Evolutionary conservation across 805 yeast species (phyloP).

Genomic region (Saccharomycopsis sp.): DNA sequence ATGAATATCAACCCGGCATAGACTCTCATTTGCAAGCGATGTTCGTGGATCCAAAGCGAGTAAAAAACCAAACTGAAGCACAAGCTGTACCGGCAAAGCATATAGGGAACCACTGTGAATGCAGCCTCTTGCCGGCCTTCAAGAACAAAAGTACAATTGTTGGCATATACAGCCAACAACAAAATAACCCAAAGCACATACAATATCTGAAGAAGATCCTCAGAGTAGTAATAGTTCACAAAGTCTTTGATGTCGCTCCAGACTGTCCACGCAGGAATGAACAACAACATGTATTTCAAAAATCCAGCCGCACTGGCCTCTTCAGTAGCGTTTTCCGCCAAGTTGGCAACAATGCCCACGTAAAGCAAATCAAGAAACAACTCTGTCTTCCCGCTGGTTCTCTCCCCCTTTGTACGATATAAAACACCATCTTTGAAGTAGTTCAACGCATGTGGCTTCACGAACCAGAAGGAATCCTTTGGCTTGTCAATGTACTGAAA

Average conservation of each 20-base stretch:
- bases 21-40: constrained; percentile 40
- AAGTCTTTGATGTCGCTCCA: constrained; percentile 60
- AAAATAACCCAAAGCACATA: constrained; percentile 46
- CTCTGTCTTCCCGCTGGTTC: constrained; percentile 44
- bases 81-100: constrained; percentile 31
- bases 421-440: constrained; percentile 50
- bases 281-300: constrained; percentile 40
- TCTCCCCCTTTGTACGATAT: constrained; percentile 46
- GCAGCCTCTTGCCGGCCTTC: constrained; percentile 34
- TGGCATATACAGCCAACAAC: constrained; percentile 42
- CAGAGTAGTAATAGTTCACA: constrained; percentile 54
- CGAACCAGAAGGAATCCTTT: constrained; percentile 32
- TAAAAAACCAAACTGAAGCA: constrained; percentile 29
- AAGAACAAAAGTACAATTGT: constrained; percentile 35
- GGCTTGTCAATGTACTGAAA: constrained; percentile 34
- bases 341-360: constrained; percentile 53
- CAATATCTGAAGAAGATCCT: constrained; percentile 46
- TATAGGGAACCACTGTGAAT: constrained; percentile 31
- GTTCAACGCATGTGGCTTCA: constrained; percentile 50
- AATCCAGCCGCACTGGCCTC: constrained; percentile 40
- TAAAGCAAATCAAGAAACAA: constrained; percentile 54
- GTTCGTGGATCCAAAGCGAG: constrained; percentile 39
- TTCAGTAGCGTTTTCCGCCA: constrained; percentile 46
- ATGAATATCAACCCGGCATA: constrained; percentile 29
- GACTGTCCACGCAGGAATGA: constrained; percentile 51